Percentiles rank a stretch among this genome's conserved stretches.
phyloP scores from a whole-genome alignment of 352 stramenopile species.

The Globisporangium iwayamae region DNA sequence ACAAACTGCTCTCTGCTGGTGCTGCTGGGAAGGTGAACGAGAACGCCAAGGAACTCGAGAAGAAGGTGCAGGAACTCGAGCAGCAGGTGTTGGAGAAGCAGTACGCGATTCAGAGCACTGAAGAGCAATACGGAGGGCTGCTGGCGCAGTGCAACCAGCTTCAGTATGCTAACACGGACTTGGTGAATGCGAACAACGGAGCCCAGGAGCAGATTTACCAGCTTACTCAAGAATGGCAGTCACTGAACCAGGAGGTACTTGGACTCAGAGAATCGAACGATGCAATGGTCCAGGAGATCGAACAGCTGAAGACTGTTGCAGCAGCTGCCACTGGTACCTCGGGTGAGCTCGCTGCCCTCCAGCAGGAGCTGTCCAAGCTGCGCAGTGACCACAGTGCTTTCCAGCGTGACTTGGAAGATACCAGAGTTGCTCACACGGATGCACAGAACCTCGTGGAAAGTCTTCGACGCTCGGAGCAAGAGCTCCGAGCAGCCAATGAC shows the following conservation, averaged over 20 bases:
- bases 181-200: constrained; percentile 5
- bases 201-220: constrained; percentile 12
- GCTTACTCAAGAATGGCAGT: constrained; percentile 25
- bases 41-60: constrained; percentile 20
- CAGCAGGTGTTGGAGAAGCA: constrained; percentile 11
- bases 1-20: constrained; percentile 37
- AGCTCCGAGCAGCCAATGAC: constrained; percentile 29
- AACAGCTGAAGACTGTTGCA: neutral
- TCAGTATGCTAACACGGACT: constrained; percentile 7
- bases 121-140: constrained; percentile 34
- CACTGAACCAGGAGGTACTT: constrained; percentile 19
- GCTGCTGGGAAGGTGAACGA: constrained; percentile 23
- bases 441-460: neutral
- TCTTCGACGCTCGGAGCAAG: constrained; percentile 27
- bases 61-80: constrained; percentile 29
- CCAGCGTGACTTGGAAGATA: constrained; percentile 20
- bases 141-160: constrained; percentile 13
- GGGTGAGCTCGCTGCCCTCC: constrained; percentile 16
- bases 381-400: constrained; percentile 19
- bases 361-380: constrained; percentile 33
- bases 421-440: constrained; percentile 9
- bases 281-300: constrained; percentile 4
- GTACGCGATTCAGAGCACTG: neutral
- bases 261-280: constrained; percentile 8
- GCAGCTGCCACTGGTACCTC: neutral